Evolutionary conservation across 2,329 filamentous ascomycete genomes (phyloP), one percentile per base, ranked within the genome.

Genomic region (Diaporthe eres): DNA sequence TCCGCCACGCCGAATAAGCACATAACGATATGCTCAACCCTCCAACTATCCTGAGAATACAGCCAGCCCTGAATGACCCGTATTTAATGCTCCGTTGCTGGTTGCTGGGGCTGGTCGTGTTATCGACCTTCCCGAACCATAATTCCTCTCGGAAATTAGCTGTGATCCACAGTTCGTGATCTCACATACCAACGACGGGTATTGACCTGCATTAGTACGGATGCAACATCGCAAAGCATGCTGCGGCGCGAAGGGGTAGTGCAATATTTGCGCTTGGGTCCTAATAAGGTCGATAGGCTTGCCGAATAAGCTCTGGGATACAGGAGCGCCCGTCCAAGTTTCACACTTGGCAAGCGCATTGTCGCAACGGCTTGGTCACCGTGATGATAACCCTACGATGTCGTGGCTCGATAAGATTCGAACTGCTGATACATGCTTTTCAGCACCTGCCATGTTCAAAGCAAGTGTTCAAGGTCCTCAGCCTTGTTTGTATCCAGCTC

Each of bases 171-270:
- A 39, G 19, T 25, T 53, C 65, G n/a, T n/a, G 49, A 55, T 55
- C 47, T 70, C 17, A 22, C 22, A 12, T n/a, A 1, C 17, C 15
- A 1, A 10, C 61, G 42, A 25, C 65, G 65, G 65, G 12, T 53
- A 51, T 37, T 53, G 47, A 53, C 49, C 31, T 55, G 34, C 65
- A 70, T 70, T 70, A 70, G 65, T 53, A 70, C 49, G 22, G 8
- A 70, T 55, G 65, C 49, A 55, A 70, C 49, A 31, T 55, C n/a
- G 34, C n/a, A 49, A 55, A 55, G 31, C 65, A 68, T 39, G 15
- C 22, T 9, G 28, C 10, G 12, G 31, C 8, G 47, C 12, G 47
- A 5, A 53, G 9, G 10, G 44, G 63, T 37, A 51, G 61, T 19
- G 28, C 19, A 17, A 25, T 17, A 47, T 47, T n/a, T 39, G 44